These are phyloP conservation scores for Hymenotorrendiella dingleyae DNA, from an alignment of 2,329 filamentous ascomycete species.

Conservation along the genomic window DNA sequence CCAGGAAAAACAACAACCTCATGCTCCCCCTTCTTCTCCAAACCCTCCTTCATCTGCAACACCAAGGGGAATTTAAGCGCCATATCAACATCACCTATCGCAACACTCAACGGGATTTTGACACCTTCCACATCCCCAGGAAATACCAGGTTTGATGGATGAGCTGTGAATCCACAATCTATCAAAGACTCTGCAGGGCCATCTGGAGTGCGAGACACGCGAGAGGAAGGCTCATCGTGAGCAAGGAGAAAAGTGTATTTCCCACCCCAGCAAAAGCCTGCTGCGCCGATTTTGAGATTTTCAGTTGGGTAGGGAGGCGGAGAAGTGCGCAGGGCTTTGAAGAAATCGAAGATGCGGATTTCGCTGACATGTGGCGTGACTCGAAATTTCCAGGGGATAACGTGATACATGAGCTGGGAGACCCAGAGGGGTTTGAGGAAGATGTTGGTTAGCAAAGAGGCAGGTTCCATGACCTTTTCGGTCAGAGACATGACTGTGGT, in stretches of 20 bases:
- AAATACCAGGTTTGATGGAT: slow-evolving; percentile 44
- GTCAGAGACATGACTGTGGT: slow-evolving; percentile 9
- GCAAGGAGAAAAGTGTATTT: slow-evolving; percentile 46
- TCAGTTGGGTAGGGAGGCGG: slow-evolving; percentile 22
- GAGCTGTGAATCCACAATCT: slow-evolving; percentile 46
- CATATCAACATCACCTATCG: slow-evolving; percentile 40
- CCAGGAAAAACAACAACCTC: slow-evolving; percentile 33
- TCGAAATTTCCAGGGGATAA: slow-evolving; percentile 23
- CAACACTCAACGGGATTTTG: slow-evolving; percentile 40
- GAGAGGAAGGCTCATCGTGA: slow-evolving; percentile 30
- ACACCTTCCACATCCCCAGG: slow-evolving; percentile 41
- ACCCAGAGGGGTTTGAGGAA: slow-evolving; percentile 34
- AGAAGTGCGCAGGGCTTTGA: slow-evolving; percentile 32
- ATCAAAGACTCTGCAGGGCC: slow-evolving; percentile 32
- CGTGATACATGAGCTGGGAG: slow-evolving; percentile 34
- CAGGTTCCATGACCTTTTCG: slow-evolving; percentile 19
- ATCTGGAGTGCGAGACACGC: slow-evolving; percentile 11
- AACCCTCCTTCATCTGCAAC: slow-evolving; percentile 22
- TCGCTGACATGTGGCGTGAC: slow-evolving; percentile 25
- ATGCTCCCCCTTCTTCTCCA: slow-evolving; percentile 25
- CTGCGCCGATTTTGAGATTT: slow-evolving; percentile 41
- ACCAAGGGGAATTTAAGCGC: slow-evolving; percentile 30
- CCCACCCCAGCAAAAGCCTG: slow-evolving; percentile 61
- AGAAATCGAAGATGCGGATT: slow-evolving; percentile 34
- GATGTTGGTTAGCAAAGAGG: slow-evolving; percentile 18